Percentiles rank a stretch among this genome's conserved stretches.
phyloP scores from a whole-genome alignment of 176 grass and related monocot genomes.

The Leersia perrieri region DNA sequence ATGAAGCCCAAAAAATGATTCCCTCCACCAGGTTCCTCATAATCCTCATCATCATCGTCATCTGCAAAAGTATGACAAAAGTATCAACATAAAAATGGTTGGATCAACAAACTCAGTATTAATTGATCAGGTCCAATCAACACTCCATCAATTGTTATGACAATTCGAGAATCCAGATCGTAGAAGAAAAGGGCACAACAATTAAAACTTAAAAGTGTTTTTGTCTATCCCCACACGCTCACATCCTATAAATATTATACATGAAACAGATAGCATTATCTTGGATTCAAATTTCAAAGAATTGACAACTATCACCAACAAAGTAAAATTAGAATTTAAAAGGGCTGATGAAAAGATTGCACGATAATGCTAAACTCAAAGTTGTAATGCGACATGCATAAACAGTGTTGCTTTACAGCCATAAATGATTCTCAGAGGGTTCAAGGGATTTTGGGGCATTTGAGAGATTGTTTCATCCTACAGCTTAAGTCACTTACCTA shows the following conservation, averaged over 20 bases:
- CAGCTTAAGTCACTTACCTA: not conserved
- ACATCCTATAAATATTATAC: not conserved
- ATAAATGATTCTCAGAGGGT: not conserved
- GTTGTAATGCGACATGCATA: not conserved
- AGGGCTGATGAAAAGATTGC: not conserved
- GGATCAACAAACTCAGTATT: not conserved
- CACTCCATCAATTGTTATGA: not conserved
- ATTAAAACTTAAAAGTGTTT: not conserved
- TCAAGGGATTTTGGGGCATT: not conserved
- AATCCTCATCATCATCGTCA: slow-evolving; percentile 73
- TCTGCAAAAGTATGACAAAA: slow-evolving; percentile 27
- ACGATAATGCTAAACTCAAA: not conserved
- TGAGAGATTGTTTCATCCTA: not conserved
- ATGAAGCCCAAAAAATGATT: slow-evolving; percentile 91
- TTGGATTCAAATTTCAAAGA: not conserved
- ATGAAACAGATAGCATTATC: not conserved
- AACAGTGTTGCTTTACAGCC: not conserved
- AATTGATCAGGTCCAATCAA: not conserved
- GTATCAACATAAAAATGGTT: not conserved
- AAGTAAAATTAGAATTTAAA: not conserved
- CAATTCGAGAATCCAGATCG: slow-evolving; percentile 3
- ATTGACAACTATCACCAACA: not conserved
- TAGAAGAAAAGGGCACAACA: not conserved
- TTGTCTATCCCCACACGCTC: not conserved
- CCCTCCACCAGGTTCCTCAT: slow-evolving; percentile 69